phyloP scores from a whole-genome alignment of 2,329 filamentous ascomycete genomes.

The Amylocarpus encephaloides region DNA sequence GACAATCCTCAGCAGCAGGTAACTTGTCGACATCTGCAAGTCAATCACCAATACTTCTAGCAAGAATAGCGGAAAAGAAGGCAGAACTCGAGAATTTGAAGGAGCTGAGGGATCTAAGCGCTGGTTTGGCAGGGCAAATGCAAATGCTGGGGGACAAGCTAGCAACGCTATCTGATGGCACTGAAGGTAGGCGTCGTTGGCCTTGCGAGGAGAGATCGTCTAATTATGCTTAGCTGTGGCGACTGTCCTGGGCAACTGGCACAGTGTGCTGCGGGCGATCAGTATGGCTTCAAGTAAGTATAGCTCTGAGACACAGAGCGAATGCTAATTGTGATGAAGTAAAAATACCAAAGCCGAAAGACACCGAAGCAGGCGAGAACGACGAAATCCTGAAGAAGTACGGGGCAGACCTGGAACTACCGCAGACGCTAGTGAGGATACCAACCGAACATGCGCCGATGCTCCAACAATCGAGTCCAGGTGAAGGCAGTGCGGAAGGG shows the following conservation, averaged over 20 bases:
- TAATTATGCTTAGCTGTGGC: conserved; percentile 57
- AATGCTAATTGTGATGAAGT: conserved; percentile 39
- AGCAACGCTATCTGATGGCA: conserved; percentile 70
- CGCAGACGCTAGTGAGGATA: conserved; percentile 78
- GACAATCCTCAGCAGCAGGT: conserved; percentile 50
- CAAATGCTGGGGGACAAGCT: conserved; percentile 72
- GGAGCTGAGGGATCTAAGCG: conserved; percentile 72
- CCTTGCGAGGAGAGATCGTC: neutral
- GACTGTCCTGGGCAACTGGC: conserved; percentile 80
- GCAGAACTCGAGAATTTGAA: conserved; percentile 73
- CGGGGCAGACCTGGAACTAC: conserved; percentile 45
- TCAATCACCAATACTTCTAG: conserved; percentile 64
- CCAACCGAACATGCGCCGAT: conserved; percentile 70
- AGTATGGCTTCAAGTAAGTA: conserved; percentile 76
- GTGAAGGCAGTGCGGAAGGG: conserved; percentile 12
- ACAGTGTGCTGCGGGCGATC: conserved; percentile 77
- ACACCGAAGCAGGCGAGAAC: conserved; percentile 35
- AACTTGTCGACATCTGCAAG: conserved; percentile 38
- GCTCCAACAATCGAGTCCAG: conserved; percentile 38
- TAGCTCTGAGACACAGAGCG: neutral
- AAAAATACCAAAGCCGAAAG: conserved; percentile 60
- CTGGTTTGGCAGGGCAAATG: conserved; percentile 75
- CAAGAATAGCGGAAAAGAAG: conserved; percentile 80
- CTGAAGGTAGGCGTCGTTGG: conserved; percentile 53
- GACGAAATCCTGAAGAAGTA: conserved; percentile 36